Evolutionary conservation across 768 basidiomycete genomes (phyloP).

Genomic region (Auriscalpium microsporum): DNA sequence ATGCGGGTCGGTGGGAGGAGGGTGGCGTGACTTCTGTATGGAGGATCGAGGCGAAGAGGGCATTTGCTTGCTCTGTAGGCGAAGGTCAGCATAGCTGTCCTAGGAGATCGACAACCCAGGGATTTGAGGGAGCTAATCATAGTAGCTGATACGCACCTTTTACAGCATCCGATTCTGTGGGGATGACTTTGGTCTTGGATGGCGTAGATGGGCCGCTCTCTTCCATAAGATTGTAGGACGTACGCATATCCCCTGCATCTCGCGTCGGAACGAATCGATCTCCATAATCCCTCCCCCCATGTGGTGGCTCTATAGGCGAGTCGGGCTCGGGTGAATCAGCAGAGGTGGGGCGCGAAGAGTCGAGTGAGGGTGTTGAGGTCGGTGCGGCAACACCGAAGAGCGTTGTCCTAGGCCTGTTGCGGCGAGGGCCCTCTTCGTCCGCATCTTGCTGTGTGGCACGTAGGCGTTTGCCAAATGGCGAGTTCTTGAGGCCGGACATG

Average conservation of each 20-base stretch:
- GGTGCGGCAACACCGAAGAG: constrained; percentile 45
- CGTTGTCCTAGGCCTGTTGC: constrained; percentile 43
- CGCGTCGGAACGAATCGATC: constrained; percentile 60
- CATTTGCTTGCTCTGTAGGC: constrained; percentile 69
- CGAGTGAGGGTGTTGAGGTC: constrained; percentile 47
- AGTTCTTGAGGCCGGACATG: constrained; percentile 78
- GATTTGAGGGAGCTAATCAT: not conserved
- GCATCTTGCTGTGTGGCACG: constrained; percentile 58
- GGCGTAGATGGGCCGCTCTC: constrained; percentile 31
- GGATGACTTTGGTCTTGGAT: constrained; percentile 32
- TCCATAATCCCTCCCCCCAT: constrained; percentile 27
- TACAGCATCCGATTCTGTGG: constrained; percentile 36
- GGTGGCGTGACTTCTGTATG: constrained; percentile 73
- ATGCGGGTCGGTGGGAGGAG: constrained; percentile 52
- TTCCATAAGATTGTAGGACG: constrained; percentile 52
- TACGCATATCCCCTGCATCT: constrained; percentile 51
- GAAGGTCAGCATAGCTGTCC: constrained; percentile 12
- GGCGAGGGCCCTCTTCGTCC: constrained; percentile 46
- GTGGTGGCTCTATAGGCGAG: constrained; percentile 24
- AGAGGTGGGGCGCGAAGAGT: constrained; percentile 41
- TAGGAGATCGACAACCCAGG: constrained; percentile 10
- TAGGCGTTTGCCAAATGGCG: constrained; percentile 78
- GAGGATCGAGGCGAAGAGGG: constrained; percentile 69
- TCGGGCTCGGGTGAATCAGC: constrained; percentile 46
- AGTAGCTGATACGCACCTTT: constrained; percentile 26